A percentile compares a stretch with the other conserved stretches of the same genome.
These are phyloP conservation scores for Oemleria cerasiformis DNA, from an alignment of 306 rosid species.

Conservation along the genomic window DNA sequence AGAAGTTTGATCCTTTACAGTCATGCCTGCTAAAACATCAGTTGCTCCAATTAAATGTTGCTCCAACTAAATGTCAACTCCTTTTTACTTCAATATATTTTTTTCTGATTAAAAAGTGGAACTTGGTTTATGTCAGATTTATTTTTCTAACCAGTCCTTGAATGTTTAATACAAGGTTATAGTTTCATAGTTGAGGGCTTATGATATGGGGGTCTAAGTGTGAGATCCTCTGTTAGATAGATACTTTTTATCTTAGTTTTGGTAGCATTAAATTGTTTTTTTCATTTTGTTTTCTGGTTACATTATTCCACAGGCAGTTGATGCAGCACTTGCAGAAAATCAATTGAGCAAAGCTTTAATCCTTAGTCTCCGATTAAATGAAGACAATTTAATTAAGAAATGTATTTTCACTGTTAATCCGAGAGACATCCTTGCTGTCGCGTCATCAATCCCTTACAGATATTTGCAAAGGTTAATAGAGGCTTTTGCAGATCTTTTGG, in stretches of 20 bases:
- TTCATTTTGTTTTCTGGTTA: neutral
- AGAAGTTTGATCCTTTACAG: neutral
- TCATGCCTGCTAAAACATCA: neutral
- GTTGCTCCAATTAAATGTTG: neutral
- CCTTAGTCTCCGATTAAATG: constrained; percentile 81
- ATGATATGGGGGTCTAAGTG: neutral
- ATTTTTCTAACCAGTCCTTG: neutral
- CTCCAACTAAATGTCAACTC: neutral
- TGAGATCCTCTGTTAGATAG: neutral
- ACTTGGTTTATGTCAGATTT: neutral
- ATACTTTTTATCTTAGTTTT: neutral
- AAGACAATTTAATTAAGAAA: constrained; percentile 61
- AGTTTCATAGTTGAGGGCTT: neutral
- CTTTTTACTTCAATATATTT: neutral
- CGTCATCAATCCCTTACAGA: constrained; percentile 56
- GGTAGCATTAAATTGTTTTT: neutral
- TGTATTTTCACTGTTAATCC: constrained; percentile 73
- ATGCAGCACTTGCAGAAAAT: constrained; percentile 61
- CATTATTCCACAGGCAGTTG: constrained; percentile 67
- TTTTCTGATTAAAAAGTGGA: neutral
- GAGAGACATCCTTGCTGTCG: constrained; percentile 57
- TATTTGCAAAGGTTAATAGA: constrained; percentile 80
- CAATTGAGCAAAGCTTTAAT: constrained; percentile 74
- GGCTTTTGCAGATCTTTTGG: constrained; percentile 79
- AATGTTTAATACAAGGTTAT: neutral